Evolutionary conservation across 2,329 filamentous ascomycete genomes (phyloP).

Genomic region (Colletotrichum spaethianum): DNA sequence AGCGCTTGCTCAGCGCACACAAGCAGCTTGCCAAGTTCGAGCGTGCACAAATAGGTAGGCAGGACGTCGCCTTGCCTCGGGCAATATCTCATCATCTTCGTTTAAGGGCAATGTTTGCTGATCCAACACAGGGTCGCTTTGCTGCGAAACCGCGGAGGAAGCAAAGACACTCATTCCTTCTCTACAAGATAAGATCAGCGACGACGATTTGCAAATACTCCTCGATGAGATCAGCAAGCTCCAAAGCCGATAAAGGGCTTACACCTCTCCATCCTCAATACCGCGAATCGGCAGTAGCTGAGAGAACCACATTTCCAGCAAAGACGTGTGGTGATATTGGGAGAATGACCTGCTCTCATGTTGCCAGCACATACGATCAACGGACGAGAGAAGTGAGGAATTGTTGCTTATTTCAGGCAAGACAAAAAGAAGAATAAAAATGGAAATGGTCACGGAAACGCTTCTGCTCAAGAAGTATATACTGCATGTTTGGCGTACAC

Average conservation of each 20-base stretch:
- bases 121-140: constrained; percentile 79
- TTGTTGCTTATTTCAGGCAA: neutral
- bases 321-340: neutral
- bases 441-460: constrained; percentile 14
- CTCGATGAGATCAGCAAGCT: constrained; percentile 93
- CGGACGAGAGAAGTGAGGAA: neutral
- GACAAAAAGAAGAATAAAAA: constrained; percentile 14
- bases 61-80: constrained; percentile 42
- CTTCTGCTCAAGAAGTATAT: constrained; percentile 30
- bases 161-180: constrained; percentile 96
- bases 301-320: neutral
- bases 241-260: constrained; percentile 52
- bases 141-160: constrained; percentile 93
- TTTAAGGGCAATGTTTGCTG: constrained; percentile 4
- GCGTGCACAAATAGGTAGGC: constrained; percentile 86
- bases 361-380: neutral
- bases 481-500: constrained; percentile 42
- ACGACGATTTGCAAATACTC: constrained; percentile 89
- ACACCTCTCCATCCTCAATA: neutral
- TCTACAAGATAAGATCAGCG: constrained; percentile 88
- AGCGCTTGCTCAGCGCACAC: constrained; percentile 85
- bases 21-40: constrained; percentile 91
- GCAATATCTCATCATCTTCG: neutral
- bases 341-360: neutral
- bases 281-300: neutral